These are phyloP conservation scores for Nemania bipapillata DNA, from an alignment of 2,329 filamentous ascomycete genomes.

Conservation along the genomic window DNA sequence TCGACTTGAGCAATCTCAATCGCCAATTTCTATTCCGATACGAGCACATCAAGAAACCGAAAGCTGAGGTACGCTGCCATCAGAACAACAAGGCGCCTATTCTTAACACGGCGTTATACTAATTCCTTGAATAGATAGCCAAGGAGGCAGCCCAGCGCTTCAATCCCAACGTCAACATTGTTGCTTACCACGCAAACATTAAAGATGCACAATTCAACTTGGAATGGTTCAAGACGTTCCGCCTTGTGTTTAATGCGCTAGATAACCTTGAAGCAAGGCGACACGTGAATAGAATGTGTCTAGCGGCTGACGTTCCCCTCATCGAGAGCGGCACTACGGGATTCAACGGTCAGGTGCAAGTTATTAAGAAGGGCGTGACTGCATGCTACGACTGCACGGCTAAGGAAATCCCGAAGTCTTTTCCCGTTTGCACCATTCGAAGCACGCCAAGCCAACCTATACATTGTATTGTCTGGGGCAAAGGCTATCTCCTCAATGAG, in stretches of 20 bases:
- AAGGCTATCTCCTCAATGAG: constrained; percentile 94
- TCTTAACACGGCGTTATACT: constrained; percentile 36
- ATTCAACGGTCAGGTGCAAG: constrained; percentile 97
- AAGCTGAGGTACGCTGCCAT: constrained; percentile 76
- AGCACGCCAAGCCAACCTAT: constrained; percentile 96
- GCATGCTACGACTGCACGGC: constrained; percentile 96
- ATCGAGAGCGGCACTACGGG: constrained; percentile 98
- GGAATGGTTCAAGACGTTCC: constrained; percentile 85
- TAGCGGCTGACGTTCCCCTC: constrained; percentile 87
- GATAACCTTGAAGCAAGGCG: constrained; percentile 94
- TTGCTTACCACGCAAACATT: constrained; percentile 93
- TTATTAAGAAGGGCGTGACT: constrained; percentile 89
- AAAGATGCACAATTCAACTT: constrained; percentile 88
- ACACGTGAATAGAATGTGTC: constrained; percentile 97
- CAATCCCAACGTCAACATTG: constrained; percentile 86
- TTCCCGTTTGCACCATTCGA: constrained; percentile 95
- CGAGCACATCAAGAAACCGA: constrained; percentile 97
- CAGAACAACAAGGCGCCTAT: constrained; percentile 26
- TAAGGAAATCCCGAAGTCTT: constrained; percentile 91
- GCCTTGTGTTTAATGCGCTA: constrained; percentile 92
- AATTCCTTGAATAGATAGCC: constrained; percentile 71
- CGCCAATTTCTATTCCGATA: constrained; percentile 96
- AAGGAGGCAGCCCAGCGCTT: constrained; percentile 91
- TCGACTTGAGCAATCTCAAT: constrained; percentile 97
- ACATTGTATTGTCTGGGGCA: constrained; percentile 98